Percentiles rank a stretch among this genome's conserved stretches.
These are phyloP conservation scores for Verticillium klebahnii DNA, from an alignment of 2,329 filamentous ascomycete species.

Conservation along the genomic window DNA sequence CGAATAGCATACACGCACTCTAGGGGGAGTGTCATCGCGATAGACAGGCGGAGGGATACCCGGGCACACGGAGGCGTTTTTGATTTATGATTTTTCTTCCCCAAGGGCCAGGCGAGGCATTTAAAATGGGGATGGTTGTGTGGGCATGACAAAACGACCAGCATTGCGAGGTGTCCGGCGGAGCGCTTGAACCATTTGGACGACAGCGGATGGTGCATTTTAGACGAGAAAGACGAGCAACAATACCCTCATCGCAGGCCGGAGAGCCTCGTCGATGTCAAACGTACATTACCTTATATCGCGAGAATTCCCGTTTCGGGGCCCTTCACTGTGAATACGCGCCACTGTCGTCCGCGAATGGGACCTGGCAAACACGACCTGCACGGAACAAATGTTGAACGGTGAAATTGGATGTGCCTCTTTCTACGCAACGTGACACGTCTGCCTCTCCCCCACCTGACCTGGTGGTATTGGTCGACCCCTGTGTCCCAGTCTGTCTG, in stretches of 20 bases:
- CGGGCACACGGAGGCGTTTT: background rate
- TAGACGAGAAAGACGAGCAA: background rate
- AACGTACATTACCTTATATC: background rate
- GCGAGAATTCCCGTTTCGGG: background rate
- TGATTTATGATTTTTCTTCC: background rate
- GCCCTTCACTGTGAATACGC: no score
- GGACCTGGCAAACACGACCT: no score
- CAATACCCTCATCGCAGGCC: background rate
- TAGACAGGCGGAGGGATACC: background rate
- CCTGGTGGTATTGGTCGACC: no score
- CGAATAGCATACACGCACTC: background rate
- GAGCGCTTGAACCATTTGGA: background rate
- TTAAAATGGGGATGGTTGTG: background rate
- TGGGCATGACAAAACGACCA: background rate
- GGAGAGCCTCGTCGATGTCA: background rate
- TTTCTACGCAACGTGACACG: no score
- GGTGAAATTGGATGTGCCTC: no score
- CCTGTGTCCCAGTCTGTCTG: no score
- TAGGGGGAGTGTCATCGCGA: background rate
- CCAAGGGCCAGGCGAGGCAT: background rate
- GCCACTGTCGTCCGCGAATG: no score
- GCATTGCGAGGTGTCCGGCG: background rate
- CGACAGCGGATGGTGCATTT: background rate
- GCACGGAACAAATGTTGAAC: no score
- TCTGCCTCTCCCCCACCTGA: no score